Percentiles rank a stretch among this genome's conserved stretches.
These are phyloP conservation scores for Leccinum rimulosum DNA, from an alignment of 768 basidiomycete species.

Conservation along the genomic window DNA sequence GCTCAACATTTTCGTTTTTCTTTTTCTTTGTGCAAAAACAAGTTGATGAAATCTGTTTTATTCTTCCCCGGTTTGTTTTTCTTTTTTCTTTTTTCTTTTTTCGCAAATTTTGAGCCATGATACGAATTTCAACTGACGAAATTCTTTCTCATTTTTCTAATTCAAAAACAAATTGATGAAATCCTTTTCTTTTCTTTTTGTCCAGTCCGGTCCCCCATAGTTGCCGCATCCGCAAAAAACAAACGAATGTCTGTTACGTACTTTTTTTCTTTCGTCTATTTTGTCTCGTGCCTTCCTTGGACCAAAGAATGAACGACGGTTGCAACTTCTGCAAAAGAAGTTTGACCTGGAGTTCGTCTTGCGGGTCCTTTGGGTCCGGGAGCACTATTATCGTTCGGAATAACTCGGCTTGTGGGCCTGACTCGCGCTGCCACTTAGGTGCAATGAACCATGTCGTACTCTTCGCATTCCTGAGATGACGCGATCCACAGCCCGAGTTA, in stretches of 20 bases:
- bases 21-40: no score
- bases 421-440: not conserved
- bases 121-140: no score
- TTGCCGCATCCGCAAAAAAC: not conserved
- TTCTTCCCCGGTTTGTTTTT: no score
- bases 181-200: no score
- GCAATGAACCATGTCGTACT: not conserved
- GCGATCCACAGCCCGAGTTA: not conserved
- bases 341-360: constrained; percentile 14
- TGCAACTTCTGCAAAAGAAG: constrained; percentile 2
- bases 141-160: no score
- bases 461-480: constrained; percentile 1
- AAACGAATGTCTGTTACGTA: not conserved
- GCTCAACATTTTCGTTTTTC: no score
- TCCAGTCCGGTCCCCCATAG: no score
- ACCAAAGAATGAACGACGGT: not conserved
- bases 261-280: constrained; percentile 3
- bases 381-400: constrained; percentile 13
- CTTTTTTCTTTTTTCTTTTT: no score
- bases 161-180: no score
- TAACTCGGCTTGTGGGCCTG: constrained; percentile 6
- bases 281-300: not conserved
- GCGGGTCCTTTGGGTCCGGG: constrained; percentile 7
- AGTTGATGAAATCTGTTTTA: no score
- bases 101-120: no score